Evolutionary conservation across 2,329 filamentous ascomycete species (phyloP).

Genomic region (Camptophora hylomeconis): DNA sequence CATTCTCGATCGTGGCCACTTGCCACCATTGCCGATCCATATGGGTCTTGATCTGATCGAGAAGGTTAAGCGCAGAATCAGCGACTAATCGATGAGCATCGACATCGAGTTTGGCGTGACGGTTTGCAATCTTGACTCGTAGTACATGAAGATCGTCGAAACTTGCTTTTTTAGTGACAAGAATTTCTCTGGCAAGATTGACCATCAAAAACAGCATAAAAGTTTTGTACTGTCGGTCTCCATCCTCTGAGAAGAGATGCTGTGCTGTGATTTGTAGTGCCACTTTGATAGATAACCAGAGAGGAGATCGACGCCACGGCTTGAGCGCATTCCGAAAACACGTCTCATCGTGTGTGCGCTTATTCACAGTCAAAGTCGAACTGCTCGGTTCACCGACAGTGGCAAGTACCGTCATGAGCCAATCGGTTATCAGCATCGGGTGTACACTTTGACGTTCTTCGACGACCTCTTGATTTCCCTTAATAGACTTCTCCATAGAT

Average conservation of each 20-base stretch:
- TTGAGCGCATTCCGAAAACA: constrained; percentile 24
- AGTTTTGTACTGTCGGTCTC: constrained; percentile 34
- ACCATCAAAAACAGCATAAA: constrained; percentile 38
- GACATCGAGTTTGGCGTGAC: constrained; percentile 29
- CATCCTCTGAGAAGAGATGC: constrained; percentile 8
- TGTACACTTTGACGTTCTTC: constrained; percentile 38
- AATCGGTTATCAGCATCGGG: constrained; percentile 40
- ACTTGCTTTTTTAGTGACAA: constrained; percentile 9
- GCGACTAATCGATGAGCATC: constrained; percentile 6
- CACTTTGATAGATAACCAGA: constrained; percentile 45
- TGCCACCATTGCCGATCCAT: constrained; percentile 5
- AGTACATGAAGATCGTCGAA: constrained; percentile 27
- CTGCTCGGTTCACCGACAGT: constrained; percentile 23
- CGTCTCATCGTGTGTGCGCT: constrained; percentile 43
- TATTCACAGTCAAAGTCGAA: constrained; percentile 28
- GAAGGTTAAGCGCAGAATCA: constrained; percentile 5
- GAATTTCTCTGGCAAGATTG: constrained; percentile 20
- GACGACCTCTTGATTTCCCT: constrained; percentile 23
- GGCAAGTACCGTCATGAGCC: constrained; percentile 33
- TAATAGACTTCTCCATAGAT: constrained; percentile 25
- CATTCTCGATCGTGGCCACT: constrained; percentile 6
- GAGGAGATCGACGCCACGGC: constrained; percentile 40
- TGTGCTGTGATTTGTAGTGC: constrained; percentile 31
- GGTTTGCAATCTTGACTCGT: constrained; percentile 31
- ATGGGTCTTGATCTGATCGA: constrained; percentile 7